Base-by-base conservation (phyloP, 2,329 filamentous ascomycete species). In the Mycosphaerella arachidis region DNA sequence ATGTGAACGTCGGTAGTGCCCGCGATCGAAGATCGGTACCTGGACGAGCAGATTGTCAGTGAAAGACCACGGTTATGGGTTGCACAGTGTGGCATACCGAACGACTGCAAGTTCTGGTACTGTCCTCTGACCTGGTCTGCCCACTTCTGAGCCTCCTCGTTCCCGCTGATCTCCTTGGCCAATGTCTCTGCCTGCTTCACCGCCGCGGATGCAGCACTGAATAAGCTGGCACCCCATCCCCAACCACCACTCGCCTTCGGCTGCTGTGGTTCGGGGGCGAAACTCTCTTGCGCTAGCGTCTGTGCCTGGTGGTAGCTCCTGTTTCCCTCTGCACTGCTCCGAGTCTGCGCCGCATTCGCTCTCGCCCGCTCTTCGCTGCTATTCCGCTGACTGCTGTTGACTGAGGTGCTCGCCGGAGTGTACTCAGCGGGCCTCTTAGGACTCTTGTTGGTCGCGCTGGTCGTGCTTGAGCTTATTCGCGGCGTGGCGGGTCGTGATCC, bases 91-190 rank as follows among this genome's bases (percentile, higher is more conserved):
- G 9, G 75, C 79, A 66, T 83, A 93, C 91, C 89, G 63, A 93
- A 80, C 57, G 87, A 89, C 67, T 84, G 85, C 46, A 97, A 79
- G 33, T 86, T 86, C 48, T 88, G 89, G 95, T 90, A 72, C 57
- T 65, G 59, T 61, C 92, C 92, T 71, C 88, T 88, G 57, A 97
- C 89, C 74, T 97, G 93, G 56, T 96, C 90, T 1, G 92, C 91
- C 92, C 93, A 99, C 74, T 91, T 90, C 79, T 93, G 92, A 55
- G 93, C 94, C 75, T 99, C 94, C 72, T 97, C 92, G 70, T 96
- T 97, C 73, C 94, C 88, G 74, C 96, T 91, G 52, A 99, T 92
- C 75, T 97, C 91, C 74, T 93, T 96, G 65, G 96, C 92, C 0
- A 92, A 89, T 7, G 88, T 91, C 76, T 97, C 92, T 51, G 94